Percentiles rank a stretch among this genome's conserved stretches.
Evolutionary conservation across 768 basidiomycete genomes (phyloP).

Genomic region (Amanita jacksonii): DNA sequence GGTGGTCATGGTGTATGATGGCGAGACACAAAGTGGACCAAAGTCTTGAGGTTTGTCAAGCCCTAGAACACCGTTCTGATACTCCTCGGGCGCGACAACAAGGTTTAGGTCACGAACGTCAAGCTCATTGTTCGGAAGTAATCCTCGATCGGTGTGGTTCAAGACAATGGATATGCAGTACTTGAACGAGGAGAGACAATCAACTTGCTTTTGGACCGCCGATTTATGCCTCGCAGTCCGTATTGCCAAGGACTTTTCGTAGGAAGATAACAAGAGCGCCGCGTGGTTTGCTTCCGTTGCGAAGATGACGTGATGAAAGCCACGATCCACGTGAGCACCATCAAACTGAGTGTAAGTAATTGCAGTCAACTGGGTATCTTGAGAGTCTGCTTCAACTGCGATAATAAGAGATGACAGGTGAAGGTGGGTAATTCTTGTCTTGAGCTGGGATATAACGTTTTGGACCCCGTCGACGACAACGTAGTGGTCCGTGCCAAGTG

Average conservation of each 20-base stretch:
- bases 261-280: constrained; percentile 38
- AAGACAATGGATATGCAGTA: constrained; percentile 53
- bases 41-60: not conserved
- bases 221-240: constrained; percentile 18
- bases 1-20: constrained; percentile 61
- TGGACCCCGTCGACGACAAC: constrained; percentile 49
- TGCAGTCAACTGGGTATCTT: constrained; percentile 23
- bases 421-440: constrained; percentile 33
- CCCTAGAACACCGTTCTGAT: not conserved
- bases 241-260: constrained; percentile 28
- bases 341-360: constrained; percentile 28
- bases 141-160: constrained; percentile 55
- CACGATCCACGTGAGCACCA: constrained; percentile 22
- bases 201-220: constrained; percentile 30
- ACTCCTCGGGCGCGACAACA: constrained; percentile 19
- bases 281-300: constrained; percentile 70
- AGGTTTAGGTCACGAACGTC: constrained; percentile 66
- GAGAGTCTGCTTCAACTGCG: constrained; percentile 30
- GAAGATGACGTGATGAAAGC: constrained; percentile 60
- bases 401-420: constrained; percentile 47
- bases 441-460: constrained; percentile 47
- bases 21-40: constrained; percentile 26
- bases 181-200: constrained; percentile 41
- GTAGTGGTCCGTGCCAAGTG: constrained; percentile 61
- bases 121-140: constrained; percentile 39